Conservation (phyloP, 305 asterid species). For the Coffea humblotiana region DNA sequence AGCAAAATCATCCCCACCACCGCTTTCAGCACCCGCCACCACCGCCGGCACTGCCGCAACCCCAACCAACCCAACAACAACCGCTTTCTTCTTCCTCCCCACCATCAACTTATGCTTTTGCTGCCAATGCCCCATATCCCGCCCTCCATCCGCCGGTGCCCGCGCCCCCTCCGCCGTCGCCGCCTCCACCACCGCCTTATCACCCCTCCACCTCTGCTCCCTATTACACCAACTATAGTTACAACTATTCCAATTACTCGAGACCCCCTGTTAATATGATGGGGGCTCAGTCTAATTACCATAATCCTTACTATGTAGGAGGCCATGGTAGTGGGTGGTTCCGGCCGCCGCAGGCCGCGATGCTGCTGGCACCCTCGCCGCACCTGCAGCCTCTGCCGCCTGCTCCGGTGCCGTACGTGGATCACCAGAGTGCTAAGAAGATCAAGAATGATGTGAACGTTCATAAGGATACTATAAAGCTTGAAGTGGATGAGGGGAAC, state of each 20-base stretch:
- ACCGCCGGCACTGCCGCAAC: slow-evolving; percentile 22
- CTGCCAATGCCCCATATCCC: slow-evolving; percentile 44
- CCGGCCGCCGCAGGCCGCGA: slow-evolving; percentile 18
- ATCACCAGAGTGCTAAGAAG: slow-evolving; percentile 84
- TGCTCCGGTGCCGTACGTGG: slow-evolving; percentile 69
- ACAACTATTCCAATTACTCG: slow-evolving; percentile 30
- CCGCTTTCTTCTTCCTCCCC: slow-evolving; percentile 30
- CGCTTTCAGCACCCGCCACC: slow-evolving; percentile 15
- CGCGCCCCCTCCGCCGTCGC: slow-evolving; percentile 21
- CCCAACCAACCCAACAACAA: slow-evolving; percentile 24
- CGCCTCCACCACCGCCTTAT: slow-evolving; percentile 26
- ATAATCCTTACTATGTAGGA: slow-evolving; percentile 36
- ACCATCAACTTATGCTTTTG: slow-evolving; percentile 36
- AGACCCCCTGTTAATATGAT: slow-evolving; percentile 36
- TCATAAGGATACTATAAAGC: slow-evolving; percentile 69
- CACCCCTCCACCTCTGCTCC: slow-evolving; percentile 36
- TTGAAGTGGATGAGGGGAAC: slow-evolving; percentile 55
- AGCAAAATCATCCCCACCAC: slow-evolving; percentile 35
- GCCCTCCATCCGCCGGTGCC: slow-evolving; percentile 14
- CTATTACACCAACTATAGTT: slow-evolving; percentile 32
- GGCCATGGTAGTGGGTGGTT: slow-evolving; percentile 45
- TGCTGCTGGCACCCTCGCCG: slow-evolving; percentile 20
- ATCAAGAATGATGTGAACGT: slow-evolving; percentile 84
- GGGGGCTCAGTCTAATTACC: slow-evolving; percentile 27
- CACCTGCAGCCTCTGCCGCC: slow-evolving; percentile 30